Conservation (phyloP, 1,284 basidiomycete species). For the Rhodotorula sp. region DNA sequence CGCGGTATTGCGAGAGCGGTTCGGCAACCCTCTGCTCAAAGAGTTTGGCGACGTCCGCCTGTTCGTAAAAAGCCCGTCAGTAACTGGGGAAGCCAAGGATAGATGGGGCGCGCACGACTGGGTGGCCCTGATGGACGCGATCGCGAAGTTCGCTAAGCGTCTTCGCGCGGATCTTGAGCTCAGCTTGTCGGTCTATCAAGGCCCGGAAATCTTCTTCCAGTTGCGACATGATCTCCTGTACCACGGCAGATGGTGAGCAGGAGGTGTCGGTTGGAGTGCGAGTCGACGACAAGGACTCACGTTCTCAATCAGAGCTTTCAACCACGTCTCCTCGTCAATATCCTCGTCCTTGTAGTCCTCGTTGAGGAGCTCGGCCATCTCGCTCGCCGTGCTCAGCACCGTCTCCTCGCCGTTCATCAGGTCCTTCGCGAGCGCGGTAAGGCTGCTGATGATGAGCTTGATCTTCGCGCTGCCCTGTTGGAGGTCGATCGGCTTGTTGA, state of each 20-base stretch:
- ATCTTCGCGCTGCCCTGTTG: slow-evolving; percentile 18
- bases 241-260: background rate
- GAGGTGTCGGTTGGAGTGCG: background rate
- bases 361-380: slow-evolving; percentile 17
- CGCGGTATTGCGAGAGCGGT: slow-evolving; percentile 6
- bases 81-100: no score
- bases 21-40: slow-evolving; percentile 6
- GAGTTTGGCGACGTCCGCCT: slow-evolving; percentile 26
- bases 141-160: slow-evolving; percentile 19
- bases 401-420: background rate
- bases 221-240: slow-evolving; percentile 1
- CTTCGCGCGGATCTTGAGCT: slow-evolving; percentile 10
- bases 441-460: background rate
- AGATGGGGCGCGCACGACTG: no score
- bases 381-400: slow-evolving; percentile 12
- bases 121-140: slow-evolving; percentile 18
- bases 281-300: slow-evolving; percentile 9
- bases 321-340: background rate
- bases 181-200: slow-evolving; percentile 13
- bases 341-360: slow-evolving; percentile 16
- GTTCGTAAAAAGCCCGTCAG: background rate
- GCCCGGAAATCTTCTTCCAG: slow-evolving; percentile 24
- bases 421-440: background rate
- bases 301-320: slow-evolving; percentile 6
- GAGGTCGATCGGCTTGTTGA: slow-evolving; percentile 32